phyloP scores from a whole-genome alignment of 2,329 filamentous ascomycete species.

The Botrytis elliptica region DNA sequence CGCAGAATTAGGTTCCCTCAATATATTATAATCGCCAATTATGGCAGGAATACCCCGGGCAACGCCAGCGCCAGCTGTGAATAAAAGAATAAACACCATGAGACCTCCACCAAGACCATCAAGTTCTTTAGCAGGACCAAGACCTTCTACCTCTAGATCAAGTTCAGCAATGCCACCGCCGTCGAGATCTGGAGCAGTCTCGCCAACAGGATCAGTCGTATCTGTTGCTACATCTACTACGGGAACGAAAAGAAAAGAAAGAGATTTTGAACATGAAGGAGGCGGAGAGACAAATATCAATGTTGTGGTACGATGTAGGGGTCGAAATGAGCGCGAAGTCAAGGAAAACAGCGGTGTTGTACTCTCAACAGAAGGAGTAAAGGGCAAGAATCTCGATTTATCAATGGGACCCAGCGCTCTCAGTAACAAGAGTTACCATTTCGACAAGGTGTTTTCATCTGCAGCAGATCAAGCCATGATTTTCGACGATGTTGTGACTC shows the following conservation, averaged over 20 bases:
- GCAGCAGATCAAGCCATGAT: constrained; percentile 92
- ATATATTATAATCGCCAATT: constrained; percentile 22
- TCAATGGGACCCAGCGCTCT: constrained; percentile 91
- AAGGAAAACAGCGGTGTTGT: constrained; percentile 94
- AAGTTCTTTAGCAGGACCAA: constrained; percentile 34
- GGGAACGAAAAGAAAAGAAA: constrained; percentile 79
- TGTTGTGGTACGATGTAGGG: constrained; percentile 91
- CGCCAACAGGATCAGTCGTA: constrained; percentile 68
- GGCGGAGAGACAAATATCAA: constrained; percentile 94
- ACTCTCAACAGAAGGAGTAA: constrained; percentile 81
- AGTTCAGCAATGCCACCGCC: constrained; percentile 42
- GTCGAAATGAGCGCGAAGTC: constrained; percentile 88
- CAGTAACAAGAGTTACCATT: constrained; percentile 94
- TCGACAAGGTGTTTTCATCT: constrained; percentile 95
- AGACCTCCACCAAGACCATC: constrained; percentile 56
- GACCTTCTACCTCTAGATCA: constrained; percentile 41
- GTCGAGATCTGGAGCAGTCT: constrained; percentile 43
- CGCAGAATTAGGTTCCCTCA: not conserved
- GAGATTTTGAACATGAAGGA: constrained; percentile 72
- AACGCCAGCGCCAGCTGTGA: constrained; percentile 45
- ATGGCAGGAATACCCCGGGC: constrained; percentile 58
- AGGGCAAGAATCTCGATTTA: constrained; percentile 78
- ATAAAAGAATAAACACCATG: constrained; percentile 50
- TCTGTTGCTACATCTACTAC: constrained; percentile 53
- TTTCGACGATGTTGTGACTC: constrained; percentile 92